phyloP scores from a whole-genome alignment of 192 early-diverging fungal species.

The Coemansia sp. region DNA sequence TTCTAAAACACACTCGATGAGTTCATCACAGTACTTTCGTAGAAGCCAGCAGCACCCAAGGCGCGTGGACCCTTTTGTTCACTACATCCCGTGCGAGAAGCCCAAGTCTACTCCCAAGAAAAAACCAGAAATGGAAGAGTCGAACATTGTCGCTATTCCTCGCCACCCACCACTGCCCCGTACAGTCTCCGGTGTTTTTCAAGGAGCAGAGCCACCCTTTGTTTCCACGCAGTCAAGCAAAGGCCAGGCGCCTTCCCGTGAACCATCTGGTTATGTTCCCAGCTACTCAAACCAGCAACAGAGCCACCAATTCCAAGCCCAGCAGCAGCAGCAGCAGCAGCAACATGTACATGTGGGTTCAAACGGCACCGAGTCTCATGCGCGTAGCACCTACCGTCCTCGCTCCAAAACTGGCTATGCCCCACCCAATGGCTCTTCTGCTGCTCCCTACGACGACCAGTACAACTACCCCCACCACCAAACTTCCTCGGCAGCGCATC shows the following conservation, averaged over 20 bases:
- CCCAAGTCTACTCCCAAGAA: not conserved
- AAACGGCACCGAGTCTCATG: constrained; percentile 2
- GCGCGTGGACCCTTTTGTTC: constrained; percentile 8
- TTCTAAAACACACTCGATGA: not conserved
- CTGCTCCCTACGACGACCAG: not conserved
- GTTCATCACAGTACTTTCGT: constrained; percentile 5
- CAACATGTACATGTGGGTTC: not conserved
- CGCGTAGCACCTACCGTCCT: constrained; percentile 7
- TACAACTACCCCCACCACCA: no score
- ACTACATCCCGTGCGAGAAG: constrained; percentile 2
- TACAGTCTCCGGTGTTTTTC: constrained; percentile 38
- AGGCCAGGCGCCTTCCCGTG: constrained; percentile 9
- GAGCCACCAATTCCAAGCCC: not conserved
- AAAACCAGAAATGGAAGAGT: constrained; percentile 7
- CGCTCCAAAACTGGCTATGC: not conserved
- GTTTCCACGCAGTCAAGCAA: constrained; percentile 17
- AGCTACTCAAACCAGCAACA: not conserved
- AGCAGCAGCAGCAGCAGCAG: not conserved
- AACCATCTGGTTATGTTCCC: not conserved
- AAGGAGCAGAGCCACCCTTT: constrained; percentile 23
- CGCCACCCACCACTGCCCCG: constrained; percentile 42
- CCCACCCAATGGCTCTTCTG: not conserved
- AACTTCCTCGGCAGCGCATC: no score
- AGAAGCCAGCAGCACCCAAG: constrained; percentile 8
- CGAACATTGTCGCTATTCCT: constrained; percentile 44